Evolutionary conservation across 768 basidiomycete species (phyloP), one percentile per base, ranked within the genome.

Genomic region (Clavulina sp.): DNA sequence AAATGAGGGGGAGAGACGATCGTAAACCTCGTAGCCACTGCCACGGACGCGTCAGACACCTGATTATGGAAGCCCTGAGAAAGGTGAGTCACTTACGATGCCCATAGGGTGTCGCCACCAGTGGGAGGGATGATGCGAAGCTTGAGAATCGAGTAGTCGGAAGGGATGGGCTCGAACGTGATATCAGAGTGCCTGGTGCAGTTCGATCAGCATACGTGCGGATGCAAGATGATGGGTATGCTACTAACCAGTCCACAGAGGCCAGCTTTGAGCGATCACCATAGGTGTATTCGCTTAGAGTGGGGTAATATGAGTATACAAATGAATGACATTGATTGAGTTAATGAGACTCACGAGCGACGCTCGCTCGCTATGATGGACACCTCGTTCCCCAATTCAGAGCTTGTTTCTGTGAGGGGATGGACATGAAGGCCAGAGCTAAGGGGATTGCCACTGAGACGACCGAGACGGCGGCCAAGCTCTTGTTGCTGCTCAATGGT

Each of bases 11-110:
- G 77, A 78, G 23, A 81, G 70, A 16, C 73, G 66, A 60, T 78
- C 76, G 62, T 80, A 81, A 5, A 75, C 77, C 59, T 77, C 77
- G 56, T 78, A 80, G 2, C 68, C 74, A 52, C 63, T 63, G 4
- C 32, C 9, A 38, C 9, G 34, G 19, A 9, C 34, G 34, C 9
- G 19, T 19, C 19, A 38, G 9, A 9, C 9, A 19, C 9, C 9
- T 9, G 34, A 38, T 38, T n/a, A n/a, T n/a, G n/a, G n/a, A n/a
- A n/a, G n/a, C n/a, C n/a, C n/a, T n/a, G n/a, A n/a, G n/a, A n/a
- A n/a, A n/a, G n/a, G n/a, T n/a, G n/a, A n/a, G n/a, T n/a, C 34
- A 38, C 19, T 38, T 38, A 38, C 34, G 9, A 9, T 38, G 34
- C 34, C 34, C 34, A 38, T 38, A 38, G 34, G 34, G 34, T 38